Percentiles rank a stretch among this genome's conserved stretches.
phyloP scores from a whole-genome alignment of 345 rosid species.

The Arabidopsis arenosa region DNA sequence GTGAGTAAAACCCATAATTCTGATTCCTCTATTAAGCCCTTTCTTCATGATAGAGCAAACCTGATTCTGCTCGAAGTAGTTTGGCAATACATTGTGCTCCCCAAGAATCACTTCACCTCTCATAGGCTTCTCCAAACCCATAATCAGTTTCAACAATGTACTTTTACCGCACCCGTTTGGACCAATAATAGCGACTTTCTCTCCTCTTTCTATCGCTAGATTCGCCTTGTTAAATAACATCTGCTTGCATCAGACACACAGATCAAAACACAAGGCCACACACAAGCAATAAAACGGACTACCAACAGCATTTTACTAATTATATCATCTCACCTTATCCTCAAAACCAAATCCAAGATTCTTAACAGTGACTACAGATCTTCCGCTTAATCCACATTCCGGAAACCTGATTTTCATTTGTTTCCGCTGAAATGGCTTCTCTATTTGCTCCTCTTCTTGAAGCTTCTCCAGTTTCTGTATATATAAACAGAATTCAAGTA shows the following conservation, averaged over 20 bases:
- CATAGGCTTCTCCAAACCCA: constrained; percentile 72
- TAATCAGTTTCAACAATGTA: constrained; percentile 77
- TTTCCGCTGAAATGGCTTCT: constrained; percentile 88
- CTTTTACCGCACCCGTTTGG: constrained; percentile 98
- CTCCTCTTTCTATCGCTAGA: constrained; percentile 75
- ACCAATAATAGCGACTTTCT: constrained; percentile 83
- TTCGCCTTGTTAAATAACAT: constrained; percentile 63
- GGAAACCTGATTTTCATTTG: constrained; percentile 90
- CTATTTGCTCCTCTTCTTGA: constrained; percentile 65
- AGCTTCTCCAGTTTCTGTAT: constrained; percentile 82
- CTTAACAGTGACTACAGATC: constrained; percentile 62
- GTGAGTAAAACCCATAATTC: neutral
- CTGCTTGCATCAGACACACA: constrained; percentile 47
- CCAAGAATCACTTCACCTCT: constrained; percentile 73
- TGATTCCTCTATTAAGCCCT: neutral
- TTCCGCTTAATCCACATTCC: constrained; percentile 89
- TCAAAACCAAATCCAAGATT: constrained; percentile 75
- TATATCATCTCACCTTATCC: constrained; percentile 62
- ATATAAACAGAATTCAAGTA: neutral
- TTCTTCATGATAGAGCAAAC: constrained; percentile 41
- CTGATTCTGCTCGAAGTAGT: constrained; percentile 97
- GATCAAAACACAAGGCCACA: constrained; percentile 21
- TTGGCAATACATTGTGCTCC: constrained; percentile 88
- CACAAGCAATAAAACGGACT: neutral
- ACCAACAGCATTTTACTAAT: neutral